phyloP scores from a whole-genome alignment of 2,329 filamentous ascomycete species.

The Fusarium sublunatum region DNA sequence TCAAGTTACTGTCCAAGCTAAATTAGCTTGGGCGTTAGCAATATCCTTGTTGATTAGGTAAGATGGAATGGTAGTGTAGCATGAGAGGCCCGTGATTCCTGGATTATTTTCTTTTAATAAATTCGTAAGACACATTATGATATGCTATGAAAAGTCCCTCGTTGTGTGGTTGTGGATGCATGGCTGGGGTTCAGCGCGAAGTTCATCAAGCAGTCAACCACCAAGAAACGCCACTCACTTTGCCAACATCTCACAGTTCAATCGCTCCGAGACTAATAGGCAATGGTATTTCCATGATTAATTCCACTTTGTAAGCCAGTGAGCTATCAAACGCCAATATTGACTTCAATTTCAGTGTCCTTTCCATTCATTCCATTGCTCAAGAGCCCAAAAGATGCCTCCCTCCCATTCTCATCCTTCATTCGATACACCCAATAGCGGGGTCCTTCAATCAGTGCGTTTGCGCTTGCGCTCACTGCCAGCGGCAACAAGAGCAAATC shows the following conservation, averaged over 20 bases:
- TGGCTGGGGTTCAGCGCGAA: not conserved
- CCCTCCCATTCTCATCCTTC: not conserved
- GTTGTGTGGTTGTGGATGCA: not conserved
- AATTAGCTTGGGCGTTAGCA: conserved; percentile 4
- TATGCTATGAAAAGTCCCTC: not conserved
- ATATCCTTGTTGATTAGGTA: conserved; percentile 31
- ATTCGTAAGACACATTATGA: not conserved
- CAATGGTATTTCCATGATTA: not conserved
- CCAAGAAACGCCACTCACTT: not conserved
- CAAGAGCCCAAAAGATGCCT: too few species aligned
- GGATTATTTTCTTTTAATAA: not conserved
- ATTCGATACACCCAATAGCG: too few species aligned
- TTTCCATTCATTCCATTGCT: too few species aligned
- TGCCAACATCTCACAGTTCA: too few species aligned
- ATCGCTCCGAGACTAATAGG: not conserved
- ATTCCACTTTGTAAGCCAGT: too few species aligned
- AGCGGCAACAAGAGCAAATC: not conserved
- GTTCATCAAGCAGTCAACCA: not conserved
- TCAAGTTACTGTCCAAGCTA: not conserved
- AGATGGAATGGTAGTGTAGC: not conserved
- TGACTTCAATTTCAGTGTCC: too few species aligned
- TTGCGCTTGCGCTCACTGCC: not conserved
- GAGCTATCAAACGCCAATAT: too few species aligned
- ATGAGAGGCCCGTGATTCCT: not conserved
- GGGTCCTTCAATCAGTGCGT: not conserved